phyloP scores from a whole-genome alignment of 2,329 filamentous ascomycete genomes.

The Cryphonectria nitschkei region DNA sequence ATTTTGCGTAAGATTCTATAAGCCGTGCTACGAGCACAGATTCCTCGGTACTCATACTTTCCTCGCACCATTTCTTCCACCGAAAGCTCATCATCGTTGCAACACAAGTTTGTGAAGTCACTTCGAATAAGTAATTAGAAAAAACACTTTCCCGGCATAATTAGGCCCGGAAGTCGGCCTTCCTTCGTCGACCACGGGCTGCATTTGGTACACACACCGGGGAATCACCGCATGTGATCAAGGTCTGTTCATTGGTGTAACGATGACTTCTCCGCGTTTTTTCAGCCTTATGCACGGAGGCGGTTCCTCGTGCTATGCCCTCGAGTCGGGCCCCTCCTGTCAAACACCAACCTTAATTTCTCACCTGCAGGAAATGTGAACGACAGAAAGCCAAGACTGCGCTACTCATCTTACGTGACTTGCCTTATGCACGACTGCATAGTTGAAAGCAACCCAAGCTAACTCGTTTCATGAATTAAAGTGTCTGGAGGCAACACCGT shows the following conservation, averaged over 20 bases:
- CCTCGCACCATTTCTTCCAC: background rate
- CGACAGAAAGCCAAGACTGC: background rate
- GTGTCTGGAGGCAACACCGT: background rate
- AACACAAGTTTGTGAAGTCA: background rate
- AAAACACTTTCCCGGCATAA: background rate
- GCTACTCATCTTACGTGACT: background rate
- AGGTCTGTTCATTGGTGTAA: background rate
- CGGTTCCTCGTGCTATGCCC: background rate
- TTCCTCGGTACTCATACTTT: background rate
- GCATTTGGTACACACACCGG: background rate
- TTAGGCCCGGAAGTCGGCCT: background rate
- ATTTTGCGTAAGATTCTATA: too few relatives aligned
- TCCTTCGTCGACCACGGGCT: background rate
- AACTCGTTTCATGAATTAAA: background rate
- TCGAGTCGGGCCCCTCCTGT: background rate
- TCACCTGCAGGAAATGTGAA: background rate
- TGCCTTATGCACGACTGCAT: background rate
- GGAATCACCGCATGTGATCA: background rate
- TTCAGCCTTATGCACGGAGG: conserved; percentile 4
- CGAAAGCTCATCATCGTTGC: background rate
- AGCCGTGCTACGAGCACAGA: background rate
- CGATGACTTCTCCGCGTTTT: background rate
- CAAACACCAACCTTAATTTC: background rate
- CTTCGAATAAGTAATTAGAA: background rate
- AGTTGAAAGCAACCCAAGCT: background rate